Evolutionary conservation across 768 basidiomycete species (phyloP), one percentile per base, ranked within the genome.

Genomic region (Thelephora ganbajun): DNA sequence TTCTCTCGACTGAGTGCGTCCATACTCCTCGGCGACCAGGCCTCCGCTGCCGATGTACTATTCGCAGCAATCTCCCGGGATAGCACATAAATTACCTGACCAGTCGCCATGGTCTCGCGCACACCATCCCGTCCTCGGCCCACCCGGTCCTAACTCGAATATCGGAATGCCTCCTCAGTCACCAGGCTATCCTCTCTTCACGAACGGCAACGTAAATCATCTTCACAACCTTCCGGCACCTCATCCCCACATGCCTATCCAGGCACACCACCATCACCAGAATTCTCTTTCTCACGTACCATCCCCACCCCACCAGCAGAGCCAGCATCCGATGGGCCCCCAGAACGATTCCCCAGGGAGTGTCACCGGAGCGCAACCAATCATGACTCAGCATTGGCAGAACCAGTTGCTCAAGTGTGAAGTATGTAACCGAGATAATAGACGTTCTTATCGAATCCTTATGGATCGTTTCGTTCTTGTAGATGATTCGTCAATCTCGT

Each of bases 371-470:
- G 49, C 50, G 23, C 71, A 74, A 46, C 80, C 80, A 64, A 73
- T 82, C 54, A 78, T 89, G 56, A 79, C 78, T 16, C 76, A 79
- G 2, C 87, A 90, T 52, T 96, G 92, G 92, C 89, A 93, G 60
- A 81, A 92, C 59, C 92, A 96, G 68, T 66, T 96, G 54, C 70
- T 92, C 59, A 89, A 91, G 63, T 92, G 80, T 61, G 90, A 94
- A 71, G 92, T 91, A 62, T 57, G 83, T 77, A 49, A 20, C 30
- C 44, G 47, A 36, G 12, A 23, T 26, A 30, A 30, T 30, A 30
- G 26, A 30, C 9, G 9, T 30, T 41, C 39, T 41, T 22, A 41
- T 41, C 39, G 39, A 18, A 9, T 22, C 22, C 39, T 5, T 14
- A 5, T 14, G 22, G 39, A 18, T 41, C 39, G 22, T 41, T 41